Evolutionary conservation across 2,329 filamentous ascomycete species (phyloP), one percentile per base, ranked within the genome.

Genomic region (Triangularia setosa): DNA sequence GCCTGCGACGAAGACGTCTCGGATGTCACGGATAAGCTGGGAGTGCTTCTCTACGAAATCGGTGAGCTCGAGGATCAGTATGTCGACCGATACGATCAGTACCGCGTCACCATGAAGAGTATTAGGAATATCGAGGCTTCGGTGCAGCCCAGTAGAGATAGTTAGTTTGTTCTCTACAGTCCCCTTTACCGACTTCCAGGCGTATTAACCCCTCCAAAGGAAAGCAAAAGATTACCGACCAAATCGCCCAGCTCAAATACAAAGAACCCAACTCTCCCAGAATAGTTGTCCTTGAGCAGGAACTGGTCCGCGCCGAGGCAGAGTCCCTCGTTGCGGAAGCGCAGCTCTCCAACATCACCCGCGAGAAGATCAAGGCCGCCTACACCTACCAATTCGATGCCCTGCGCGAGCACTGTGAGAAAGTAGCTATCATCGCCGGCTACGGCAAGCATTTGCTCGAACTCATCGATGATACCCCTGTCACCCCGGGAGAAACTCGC

Each of bases 351-450:
- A 99, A 99, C 84, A 99, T 99, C 75, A 99, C 96, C 25, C 94
- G 95, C 73, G 94, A 99, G 81, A 99, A 99, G 86, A 89, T 99
- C 76, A 99, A 99, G 87, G 91, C 94, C 60, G 95, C 95, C 48
- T 99, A 97, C 81, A 91, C 90, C 61, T 99, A 98, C 82, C 95
- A 99, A 76, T 99, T 99, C 73, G 94, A 99, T 75, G 95, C 95
- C 53, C 87, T 99, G 69, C 91, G 92, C 67, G 95, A 99, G 83
- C 95, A 98, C 80, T 95, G 91, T 78, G 95, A 99, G 81, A 99
- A 99, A 84, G 86, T 98, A 24, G 95, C 95, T 74, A 96, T 99
- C 76, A 97, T 99, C 74, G 95, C 95, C 48, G 93, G 94, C 65
- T 99, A 92, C 77, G 95, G 95, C 74, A 99, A 98, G 84, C 95